Evolutionary conservation across 2,329 filamentous ascomycete species (phyloP).

Genomic region (Madurella fahalii): DNA sequence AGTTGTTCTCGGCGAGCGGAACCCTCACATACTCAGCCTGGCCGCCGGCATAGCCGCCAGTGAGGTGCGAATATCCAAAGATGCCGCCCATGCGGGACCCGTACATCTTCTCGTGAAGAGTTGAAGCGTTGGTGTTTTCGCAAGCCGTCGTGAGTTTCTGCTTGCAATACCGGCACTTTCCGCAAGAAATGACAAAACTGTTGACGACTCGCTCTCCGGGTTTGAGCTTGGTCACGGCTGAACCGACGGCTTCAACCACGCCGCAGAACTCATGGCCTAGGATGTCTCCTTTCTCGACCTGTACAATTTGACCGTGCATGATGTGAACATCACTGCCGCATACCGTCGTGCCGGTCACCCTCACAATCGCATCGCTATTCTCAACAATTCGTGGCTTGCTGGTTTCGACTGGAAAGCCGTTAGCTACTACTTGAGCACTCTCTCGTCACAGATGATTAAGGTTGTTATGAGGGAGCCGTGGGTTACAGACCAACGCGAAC

Average conservation of each 20-base stretch:
- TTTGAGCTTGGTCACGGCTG: slow-evolving; percentile 6
- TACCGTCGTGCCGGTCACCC: slow-evolving; percentile 13
- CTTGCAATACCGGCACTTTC: slow-evolving; percentile 55
- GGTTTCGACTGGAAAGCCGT: slow-evolving; percentile 1
- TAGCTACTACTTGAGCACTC: too few relatives aligned
- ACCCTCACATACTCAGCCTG: slow-evolving; percentile 66
- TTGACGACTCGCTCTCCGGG: slow-evolving; percentile 17
- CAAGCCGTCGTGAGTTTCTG: slow-evolving; percentile 57
- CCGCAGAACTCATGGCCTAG: slow-evolving; percentile 18
- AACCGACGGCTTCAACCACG: slow-evolving; percentile 10
- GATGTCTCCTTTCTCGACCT: slow-evolving; percentile 13
- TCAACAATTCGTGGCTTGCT: slow-evolving; percentile 13
- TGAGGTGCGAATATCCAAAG: slow-evolving; percentile 57
- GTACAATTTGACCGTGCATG: slow-evolving; percentile 14
- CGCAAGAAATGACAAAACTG: slow-evolving; percentile 31
- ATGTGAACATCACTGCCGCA: slow-evolving; percentile 17
- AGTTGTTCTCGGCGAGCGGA: slow-evolving; percentile 60
- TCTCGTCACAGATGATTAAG: too few relatives aligned
- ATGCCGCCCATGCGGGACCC: slow-evolving; percentile 43
- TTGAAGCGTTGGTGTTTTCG: slow-evolving; percentile 59
- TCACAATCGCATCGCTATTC: slow-evolving; percentile 11
- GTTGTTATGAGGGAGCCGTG: too few relatives aligned
- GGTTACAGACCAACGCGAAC: slow-evolving; percentile 10
- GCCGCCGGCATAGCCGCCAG: slow-evolving; percentile 62
- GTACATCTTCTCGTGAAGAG: slow-evolving; percentile 58